Conservation (phyloP, 352 stramenopile species). For the Albugo candida region DNA sequence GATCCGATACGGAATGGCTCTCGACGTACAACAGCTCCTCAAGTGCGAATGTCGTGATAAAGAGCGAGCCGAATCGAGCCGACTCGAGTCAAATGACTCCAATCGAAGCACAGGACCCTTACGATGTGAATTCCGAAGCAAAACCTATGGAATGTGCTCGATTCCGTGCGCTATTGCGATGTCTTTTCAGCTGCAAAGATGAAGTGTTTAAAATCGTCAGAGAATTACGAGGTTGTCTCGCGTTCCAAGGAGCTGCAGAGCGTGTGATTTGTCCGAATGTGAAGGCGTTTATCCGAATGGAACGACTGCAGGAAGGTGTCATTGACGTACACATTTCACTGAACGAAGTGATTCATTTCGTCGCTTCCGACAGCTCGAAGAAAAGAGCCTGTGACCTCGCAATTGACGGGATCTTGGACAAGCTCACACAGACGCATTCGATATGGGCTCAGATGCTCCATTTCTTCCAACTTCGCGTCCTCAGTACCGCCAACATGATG, state of each 20-base stretch:
- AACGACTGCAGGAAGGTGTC: slow-evolving; percentile 28
- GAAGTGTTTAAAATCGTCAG: slow-evolving; percentile 40
- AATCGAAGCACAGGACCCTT: slow-evolving; percentile 7
- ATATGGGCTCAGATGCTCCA: slow-evolving; percentile 46
- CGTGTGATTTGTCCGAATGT: slow-evolving; percentile 41
- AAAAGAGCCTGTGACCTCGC: slow-evolving; percentile 39
- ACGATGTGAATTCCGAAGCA: slow-evolving; percentile 28
- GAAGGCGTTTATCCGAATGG: slow-evolving; percentile 38
- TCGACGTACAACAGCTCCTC: neutral
- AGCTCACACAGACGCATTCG: slow-evolving; percentile 26
- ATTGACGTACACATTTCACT: slow-evolving; percentile 40
- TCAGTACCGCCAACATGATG: slow-evolving; percentile 20
- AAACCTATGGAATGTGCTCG: slow-evolving; percentile 20
- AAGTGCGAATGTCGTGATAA: neutral
- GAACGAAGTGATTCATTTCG: slow-evolving; percentile 39
- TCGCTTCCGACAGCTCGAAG: slow-evolving; percentile 19
- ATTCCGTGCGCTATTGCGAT: slow-evolving; percentile 49
- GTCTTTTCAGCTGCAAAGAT: slow-evolving; percentile 48
- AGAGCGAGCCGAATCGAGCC: slow-evolving; percentile 13
- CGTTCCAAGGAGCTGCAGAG: slow-evolving; percentile 29
- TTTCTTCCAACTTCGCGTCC: slow-evolving; percentile 48
- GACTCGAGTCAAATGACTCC: slow-evolving; percentile 11
- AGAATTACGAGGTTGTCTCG: slow-evolving; percentile 26
- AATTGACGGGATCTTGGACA: slow-evolving; percentile 31
- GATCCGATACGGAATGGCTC: slow-evolving; percentile 8